Base-by-base conservation (phyloP, 179 eudicot species). In the Beta corolliflora region DNA sequence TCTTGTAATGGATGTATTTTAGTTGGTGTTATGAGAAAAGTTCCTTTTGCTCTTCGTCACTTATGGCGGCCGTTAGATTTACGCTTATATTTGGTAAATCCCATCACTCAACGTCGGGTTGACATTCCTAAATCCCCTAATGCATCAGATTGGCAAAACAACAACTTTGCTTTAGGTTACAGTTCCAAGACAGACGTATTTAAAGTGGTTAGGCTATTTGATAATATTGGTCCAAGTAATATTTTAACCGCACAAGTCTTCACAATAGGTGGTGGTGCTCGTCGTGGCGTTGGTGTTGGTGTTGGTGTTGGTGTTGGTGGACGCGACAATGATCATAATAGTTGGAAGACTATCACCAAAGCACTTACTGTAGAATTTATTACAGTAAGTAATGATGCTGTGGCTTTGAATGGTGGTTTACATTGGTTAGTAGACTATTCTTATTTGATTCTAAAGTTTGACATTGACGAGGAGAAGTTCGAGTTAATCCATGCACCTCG, bases 1-100 rank as follows among this genome's bases (percentile, higher is more conserved):
- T 73, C 61, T 73, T 25, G 77, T 46, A 73, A 73, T 29, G 77
- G 77, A 16, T 73, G 58, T 36, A 36, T 36, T 36, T 36, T 36
- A 36, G 60, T 63, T 73, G 3, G 46, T 72, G 18, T 31, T 50
- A 11, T 46, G 31, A 16, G 2, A 29, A 10, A 8, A 11, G 41
- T 12, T 46, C 10, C 7, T 72, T 7, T 3, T 36, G 41, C 2
- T 36, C 41, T 1, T 23, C 9, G 12, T 46, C 7, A 9, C 5
- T 16, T 46, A 2, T 1, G 7, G 3, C 5, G 31, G 31, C 12
- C 7, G 9, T 67, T 2, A 1, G 3, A 46, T 2, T 72, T 72
- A 18, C 56, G 21, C 41, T 36, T 36, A 36, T 2, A 36, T 36
- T 15, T 72, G 9, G 59, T 52, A 41, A 72, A 72, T 72, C 60